phyloP scores from a whole-genome alignment of 345 rosid species.

The Bruguiera sexangula region DNA sequence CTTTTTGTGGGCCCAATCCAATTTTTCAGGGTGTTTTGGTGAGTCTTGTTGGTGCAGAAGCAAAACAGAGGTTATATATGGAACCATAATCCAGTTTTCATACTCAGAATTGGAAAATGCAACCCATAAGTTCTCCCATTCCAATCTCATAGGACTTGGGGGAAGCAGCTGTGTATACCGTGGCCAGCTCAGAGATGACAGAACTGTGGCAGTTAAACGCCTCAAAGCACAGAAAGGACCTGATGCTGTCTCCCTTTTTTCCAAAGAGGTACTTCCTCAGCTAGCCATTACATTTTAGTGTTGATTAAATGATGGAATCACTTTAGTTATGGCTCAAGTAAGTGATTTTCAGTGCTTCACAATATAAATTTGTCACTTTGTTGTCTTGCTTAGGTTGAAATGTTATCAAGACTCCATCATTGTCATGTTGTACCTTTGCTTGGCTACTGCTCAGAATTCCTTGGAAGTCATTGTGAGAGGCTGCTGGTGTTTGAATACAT shows the following conservation, averaged over 20 bases:
- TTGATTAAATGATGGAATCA: not conserved
- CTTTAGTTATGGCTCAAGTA: not conserved
- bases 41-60: constrained; percentile 45
- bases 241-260: constrained; percentile 57
- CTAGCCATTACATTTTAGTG: constrained; percentile 5
- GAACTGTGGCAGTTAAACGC: constrained; percentile 79
- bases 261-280: constrained; percentile 56
- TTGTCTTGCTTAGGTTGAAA: constrained; percentile 58
- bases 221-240: constrained; percentile 60
- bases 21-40: constrained; percentile 62
- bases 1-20: not conserved
- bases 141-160: constrained; percentile 74
- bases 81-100: constrained; percentile 58
- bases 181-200: constrained; percentile 82
- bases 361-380: constrained; percentile 7
- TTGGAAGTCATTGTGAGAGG: constrained; percentile 74
- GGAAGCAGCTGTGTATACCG: constrained; percentile 86
- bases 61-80: constrained; percentile 49
- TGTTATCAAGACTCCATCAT: constrained; percentile 84
- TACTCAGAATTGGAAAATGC: constrained; percentile 71
- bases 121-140: constrained; percentile 68
- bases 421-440: constrained; percentile 89
- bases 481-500: constrained; percentile 83
- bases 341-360: not conserved
- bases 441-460: constrained; percentile 82